Percentiles rank a stretch among this genome's conserved stretches.
Conservation (phyloP, 176 grass and related monocot genomes). For the Microstegium vimineum region DNA sequence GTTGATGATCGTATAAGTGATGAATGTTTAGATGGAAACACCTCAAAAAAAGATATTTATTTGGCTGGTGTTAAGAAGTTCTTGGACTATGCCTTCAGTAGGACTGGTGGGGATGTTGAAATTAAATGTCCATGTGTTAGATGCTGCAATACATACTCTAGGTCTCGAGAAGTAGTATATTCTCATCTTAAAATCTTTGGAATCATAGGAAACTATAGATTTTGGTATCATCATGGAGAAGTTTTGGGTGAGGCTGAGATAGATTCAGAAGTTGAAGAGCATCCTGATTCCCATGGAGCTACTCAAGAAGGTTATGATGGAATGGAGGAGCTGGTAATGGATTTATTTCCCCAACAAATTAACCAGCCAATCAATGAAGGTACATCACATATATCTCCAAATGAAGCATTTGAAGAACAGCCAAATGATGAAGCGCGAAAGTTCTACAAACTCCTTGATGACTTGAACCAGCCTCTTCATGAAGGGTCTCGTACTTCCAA, state of each 20-base stretch:
- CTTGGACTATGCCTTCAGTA: not conserved
- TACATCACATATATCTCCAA: not conserved
- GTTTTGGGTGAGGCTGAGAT: not conserved
- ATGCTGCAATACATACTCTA: conserved; percentile 25
- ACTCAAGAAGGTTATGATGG: not conserved
- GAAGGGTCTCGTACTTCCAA: not conserved
- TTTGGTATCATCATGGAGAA: conserved; percentile 23
- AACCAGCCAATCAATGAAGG: not conserved
- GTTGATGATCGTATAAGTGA: not conserved
- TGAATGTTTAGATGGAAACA: not conserved
- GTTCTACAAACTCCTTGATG: not conserved
- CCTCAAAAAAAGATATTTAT: not conserved
- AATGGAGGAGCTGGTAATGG: not conserved
- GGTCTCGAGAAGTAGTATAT: not conserved
- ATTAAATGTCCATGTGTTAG: not conserved
- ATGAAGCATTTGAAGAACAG: not conserved
- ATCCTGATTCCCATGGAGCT: not conserved
- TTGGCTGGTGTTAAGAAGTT: not conserved
- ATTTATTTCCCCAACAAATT: not conserved
- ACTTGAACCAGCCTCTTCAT: not conserved
- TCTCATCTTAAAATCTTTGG: not conserved
- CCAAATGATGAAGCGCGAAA: not conserved
- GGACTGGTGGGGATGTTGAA: not conserved
- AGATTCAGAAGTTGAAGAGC: not conserved
- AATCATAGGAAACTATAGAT: conserved; percentile 5